Evolutionary conservation across 345 rosid species (phyloP).

Genomic region (Sonneratia alba): DNA sequence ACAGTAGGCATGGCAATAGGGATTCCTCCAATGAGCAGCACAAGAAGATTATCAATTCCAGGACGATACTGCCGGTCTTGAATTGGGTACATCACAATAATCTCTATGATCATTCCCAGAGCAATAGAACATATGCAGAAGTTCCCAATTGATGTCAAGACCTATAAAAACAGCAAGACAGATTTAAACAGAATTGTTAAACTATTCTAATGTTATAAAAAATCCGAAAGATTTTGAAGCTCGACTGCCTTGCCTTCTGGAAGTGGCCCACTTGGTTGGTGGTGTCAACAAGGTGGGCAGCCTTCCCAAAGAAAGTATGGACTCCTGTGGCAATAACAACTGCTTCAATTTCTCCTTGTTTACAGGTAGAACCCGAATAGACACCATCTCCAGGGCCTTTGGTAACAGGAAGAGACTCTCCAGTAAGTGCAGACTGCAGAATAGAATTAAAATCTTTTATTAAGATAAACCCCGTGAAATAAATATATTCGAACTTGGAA

Average conservation of each 20-base stretch:
- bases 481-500: background rate
- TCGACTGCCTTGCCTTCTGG: conserved; percentile 54
- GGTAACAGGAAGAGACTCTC: conserved; percentile 97
- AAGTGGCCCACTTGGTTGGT: conserved; percentile 99
- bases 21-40: conserved; percentile 94
- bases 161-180: conserved; percentile 28
- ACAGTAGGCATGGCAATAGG: conserved; percentile 99
- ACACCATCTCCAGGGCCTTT: conserved; percentile 96
- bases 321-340: conserved; percentile 96
- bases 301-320: conserved; percentile 96
- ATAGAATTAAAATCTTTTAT: background rate
- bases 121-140: conserved; percentile 98
- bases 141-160: conserved; percentile 95
- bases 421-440: conserved; percentile 91
- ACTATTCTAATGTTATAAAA: background rate
- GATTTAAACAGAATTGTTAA: background rate
- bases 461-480: background rate
- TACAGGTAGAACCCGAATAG: conserved; percentile 96
- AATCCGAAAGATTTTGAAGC: background rate
- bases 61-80: conserved; percentile 89
- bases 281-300: conserved; percentile 93
- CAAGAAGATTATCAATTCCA: conserved; percentile 98
- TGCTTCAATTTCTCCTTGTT: conserved; percentile 96
- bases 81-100: conserved; percentile 92
- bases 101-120: conserved; percentile 84